Conservation (phyloP, 2,329 filamentous ascomycete genomes). For the Phaeomoniella chlamydospora region DNA sequence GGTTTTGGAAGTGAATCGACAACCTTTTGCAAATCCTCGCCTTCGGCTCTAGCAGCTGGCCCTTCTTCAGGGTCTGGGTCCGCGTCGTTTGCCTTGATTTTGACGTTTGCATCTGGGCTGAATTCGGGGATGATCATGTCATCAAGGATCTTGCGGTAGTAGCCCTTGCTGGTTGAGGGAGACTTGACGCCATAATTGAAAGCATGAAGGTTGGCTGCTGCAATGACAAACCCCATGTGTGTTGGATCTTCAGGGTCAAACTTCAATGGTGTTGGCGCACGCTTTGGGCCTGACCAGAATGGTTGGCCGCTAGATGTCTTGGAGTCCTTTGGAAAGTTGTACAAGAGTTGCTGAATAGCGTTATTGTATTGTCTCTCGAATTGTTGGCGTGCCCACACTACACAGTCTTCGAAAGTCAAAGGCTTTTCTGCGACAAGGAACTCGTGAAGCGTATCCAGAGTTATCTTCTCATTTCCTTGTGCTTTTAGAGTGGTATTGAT, state of each 20-base stretch:
- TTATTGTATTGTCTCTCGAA: conserved; percentile 98
- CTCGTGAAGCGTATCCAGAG: conserved; percentile 76
- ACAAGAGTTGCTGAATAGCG: conserved; percentile 84
- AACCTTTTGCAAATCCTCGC: conserved; percentile 63
- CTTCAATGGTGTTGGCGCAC: conserved; percentile 78
- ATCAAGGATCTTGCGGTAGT: conserved; percentile 69
- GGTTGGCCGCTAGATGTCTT: conserved; percentile 73
- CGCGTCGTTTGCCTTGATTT: conserved; percentile 92
- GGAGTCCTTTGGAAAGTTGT: conserved; percentile 94
- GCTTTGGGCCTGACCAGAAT: conserved; percentile 98
- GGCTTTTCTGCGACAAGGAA: conserved; percentile 87
- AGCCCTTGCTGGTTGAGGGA: conserved; percentile 53
- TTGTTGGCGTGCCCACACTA: conserved; percentile 82
- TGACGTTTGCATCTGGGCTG: conserved; percentile 73
- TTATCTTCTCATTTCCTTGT: conserved; percentile 87
- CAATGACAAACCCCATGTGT: conserved; percentile 76
- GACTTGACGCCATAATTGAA: conserved; percentile 97
- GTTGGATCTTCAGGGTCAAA: conserved; percentile 76
- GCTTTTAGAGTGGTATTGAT: conserved; percentile 78
- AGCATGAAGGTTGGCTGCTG: conserved; percentile 82
- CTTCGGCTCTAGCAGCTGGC: conserved; percentile 31
- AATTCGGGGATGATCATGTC: conserved; percentile 96
- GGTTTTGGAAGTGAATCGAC: conserved; percentile 60
- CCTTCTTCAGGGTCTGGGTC: conserved; percentile 79
- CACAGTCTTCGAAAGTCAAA: conserved; percentile 85